These are phyloP conservation scores for Babesia bovis DNA, from an alignment of 169 alveolate species.

Conservation along the genomic window DNA sequence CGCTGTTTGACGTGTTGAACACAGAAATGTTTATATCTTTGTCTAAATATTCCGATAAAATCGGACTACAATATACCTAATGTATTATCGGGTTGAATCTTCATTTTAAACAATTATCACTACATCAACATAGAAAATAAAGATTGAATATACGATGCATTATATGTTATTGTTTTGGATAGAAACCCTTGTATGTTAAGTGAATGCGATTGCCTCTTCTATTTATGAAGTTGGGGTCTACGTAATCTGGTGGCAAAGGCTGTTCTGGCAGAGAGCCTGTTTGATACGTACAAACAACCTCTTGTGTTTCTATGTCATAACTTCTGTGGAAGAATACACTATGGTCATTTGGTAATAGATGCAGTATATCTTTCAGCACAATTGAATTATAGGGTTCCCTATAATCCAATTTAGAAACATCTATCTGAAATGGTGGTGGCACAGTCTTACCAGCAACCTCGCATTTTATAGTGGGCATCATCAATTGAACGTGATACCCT, in stretches of 20 bases:
- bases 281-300: conserved; percentile 83
- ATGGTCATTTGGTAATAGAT: conserved; percentile 79
- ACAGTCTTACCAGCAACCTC: conserved; percentile 78
- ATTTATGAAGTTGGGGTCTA: conserved; percentile 83
- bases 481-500: conserved; percentile 85
- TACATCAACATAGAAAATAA: too few relatives aligned
- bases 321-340: conserved; percentile 77
- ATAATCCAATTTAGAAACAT: conserved; percentile 79
- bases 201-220: conserved; percentile 79
- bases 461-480: conserved; percentile 78
- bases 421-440: conserved; percentile 84
- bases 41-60: too few relatives aligned
- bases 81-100: too few relatives aligned
- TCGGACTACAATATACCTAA: too few relatives aligned
- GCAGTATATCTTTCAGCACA: conserved; percentile 70
- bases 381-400: conserved; percentile 79
- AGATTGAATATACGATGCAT: too few relatives aligned
- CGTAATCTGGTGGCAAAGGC: conserved; percentile 80
- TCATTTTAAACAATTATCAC: too few relatives aligned
- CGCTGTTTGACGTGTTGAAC: too few relatives aligned
- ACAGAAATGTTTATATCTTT: too few relatives aligned
- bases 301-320: conserved; percentile 72
- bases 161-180: conserved; percentile 78
- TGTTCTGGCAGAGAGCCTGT: conserved; percentile 84
- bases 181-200: conserved; percentile 74